Conservation (phyloP, 768 basidiomycete genomes). For the Trichaptum fuscoviolaceum region DNA sequence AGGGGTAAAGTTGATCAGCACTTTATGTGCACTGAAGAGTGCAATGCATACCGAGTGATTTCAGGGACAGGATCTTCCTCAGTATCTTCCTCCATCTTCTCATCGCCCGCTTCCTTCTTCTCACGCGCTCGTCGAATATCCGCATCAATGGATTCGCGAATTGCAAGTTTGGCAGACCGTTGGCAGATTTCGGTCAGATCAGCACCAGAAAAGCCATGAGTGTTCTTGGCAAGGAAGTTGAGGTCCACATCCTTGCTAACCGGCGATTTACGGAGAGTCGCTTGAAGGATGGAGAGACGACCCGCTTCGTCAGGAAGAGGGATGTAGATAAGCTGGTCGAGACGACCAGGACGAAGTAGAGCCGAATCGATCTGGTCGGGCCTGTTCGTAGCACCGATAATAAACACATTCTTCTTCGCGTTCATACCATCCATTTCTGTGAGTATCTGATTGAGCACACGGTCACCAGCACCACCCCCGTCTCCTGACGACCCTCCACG, state of each 20-base stretch:
- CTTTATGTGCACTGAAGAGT: conserved; percentile 3
- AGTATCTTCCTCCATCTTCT: conserved; percentile 59
- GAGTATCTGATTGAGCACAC: conserved; percentile 94
- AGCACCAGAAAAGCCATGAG: conserved; percentile 98
- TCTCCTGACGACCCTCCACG: conserved; percentile 85
- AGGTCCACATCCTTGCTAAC: conserved; percentile 80
- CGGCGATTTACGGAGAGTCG: conserved; percentile 89
- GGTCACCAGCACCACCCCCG: conserved; percentile 94
- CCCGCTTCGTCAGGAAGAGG: conserved; percentile 94
- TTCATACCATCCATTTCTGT: conserved; percentile 99
- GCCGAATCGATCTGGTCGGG: conserved; percentile 95
- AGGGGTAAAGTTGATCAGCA: conserved; percentile 9
- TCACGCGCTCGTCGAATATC: conserved; percentile 81
- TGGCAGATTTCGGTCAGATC: conserved; percentile 99
- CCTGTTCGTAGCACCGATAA: conserved; percentile 95
- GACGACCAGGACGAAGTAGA: conserved; percentile 92
- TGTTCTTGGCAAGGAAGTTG: conserved; percentile 79
- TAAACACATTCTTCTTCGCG: conserved; percentile 98
- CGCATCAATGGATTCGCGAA: conserved; percentile 89
- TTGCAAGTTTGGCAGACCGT: conserved; percentile 94
- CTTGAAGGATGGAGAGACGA: conserved; percentile 86
- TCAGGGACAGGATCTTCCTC: conserved; percentile 88
- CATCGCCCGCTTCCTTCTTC: conserved; percentile 67
- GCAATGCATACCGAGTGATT: conserved; percentile 59
- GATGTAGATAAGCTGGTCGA: conserved; percentile 99